phyloP scores from a whole-genome alignment of 2,329 filamentous ascomycete genomes.

The Aspergillus chevalieri region DNA sequence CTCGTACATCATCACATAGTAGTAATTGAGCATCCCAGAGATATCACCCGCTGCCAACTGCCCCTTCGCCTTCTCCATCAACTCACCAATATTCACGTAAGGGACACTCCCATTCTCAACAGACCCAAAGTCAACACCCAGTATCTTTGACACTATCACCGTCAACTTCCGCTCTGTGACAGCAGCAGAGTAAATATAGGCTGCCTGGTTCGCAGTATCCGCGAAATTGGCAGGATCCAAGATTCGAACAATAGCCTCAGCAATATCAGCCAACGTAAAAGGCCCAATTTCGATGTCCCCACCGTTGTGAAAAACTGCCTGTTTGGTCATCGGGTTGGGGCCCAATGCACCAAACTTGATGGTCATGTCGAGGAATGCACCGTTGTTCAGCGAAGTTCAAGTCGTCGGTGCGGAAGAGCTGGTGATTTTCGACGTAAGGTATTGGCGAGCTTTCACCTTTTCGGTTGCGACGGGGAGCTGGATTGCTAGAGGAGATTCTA shows the following conservation, averaged over 20 bases:
- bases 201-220: background rate
- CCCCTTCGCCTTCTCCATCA: slow-evolving; percentile 1
- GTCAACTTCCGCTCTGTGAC: background rate
- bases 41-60: background rate
- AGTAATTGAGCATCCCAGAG: slow-evolving; percentile 1
- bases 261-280: slow-evolving; percentile 1
- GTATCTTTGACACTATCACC: background rate
- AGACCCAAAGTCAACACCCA: background rate
- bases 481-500: slow-evolving; percentile 3
- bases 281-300: background rate
- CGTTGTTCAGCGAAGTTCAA: slow-evolving; percentile 5
- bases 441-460: slow-evolving; percentile 12
- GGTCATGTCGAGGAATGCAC: slow-evolving; percentile 6
- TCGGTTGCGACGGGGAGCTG: slow-evolving; percentile 6
- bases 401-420: background rate
- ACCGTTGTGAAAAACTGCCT: slow-evolving; percentile 1
- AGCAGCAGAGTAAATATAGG: slow-evolving; percentile 1
- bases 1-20: slow-evolving; percentile 4
- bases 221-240: background rate
- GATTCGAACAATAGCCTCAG: background rate
- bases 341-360: slow-evolving; percentile 1
- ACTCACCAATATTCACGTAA: background rate
- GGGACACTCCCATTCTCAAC: background rate
- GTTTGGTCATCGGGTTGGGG: background rate
- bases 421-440: background rate